A percentile compares a stretch with the other conserved stretches of the same genome.
These are phyloP conservation scores for Primulina tabacum DNA, from an alignment of 257 asterid genomes.

Conservation along the genomic window DNA sequence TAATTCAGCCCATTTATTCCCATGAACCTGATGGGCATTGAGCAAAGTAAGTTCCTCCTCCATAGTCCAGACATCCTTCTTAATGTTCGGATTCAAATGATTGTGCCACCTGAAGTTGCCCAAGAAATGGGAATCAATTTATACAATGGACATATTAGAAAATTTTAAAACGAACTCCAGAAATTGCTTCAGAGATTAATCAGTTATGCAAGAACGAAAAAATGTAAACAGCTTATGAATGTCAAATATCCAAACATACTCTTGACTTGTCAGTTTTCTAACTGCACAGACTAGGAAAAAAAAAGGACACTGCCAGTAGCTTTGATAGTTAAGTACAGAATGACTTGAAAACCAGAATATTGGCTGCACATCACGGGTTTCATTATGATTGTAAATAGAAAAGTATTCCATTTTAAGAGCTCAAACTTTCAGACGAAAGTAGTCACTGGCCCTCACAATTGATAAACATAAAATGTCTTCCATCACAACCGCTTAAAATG, in stretches of 20 bases:
- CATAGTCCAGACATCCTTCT: constrained; percentile 93
- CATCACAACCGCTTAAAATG: neutral
- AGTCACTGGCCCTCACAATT: neutral
- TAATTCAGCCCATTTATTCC: constrained; percentile 99
- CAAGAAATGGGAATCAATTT: neutral
- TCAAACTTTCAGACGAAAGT: neutral
- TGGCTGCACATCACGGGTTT: no score
- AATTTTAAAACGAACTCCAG: neutral
- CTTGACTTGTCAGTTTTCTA: no score
- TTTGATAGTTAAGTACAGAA: no score
- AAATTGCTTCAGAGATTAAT: constrained; percentile 13
- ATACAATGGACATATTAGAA: neutral
- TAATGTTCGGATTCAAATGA: constrained; percentile 93
- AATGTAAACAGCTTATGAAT: neutral
- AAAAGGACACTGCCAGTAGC: neutral
- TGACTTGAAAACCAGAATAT: no score
- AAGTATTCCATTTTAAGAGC: neutral
- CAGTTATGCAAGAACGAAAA: constrained; percentile 9
- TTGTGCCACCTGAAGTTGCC: constrained; percentile 87
- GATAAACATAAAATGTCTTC: neutral
- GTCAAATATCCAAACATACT: neutral
- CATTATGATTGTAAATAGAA: no score
- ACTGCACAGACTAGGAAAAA: neutral
- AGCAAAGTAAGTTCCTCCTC: constrained; percentile 91
- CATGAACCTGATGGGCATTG: constrained; percentile 76